Evolutionary conservation across 1,284 basidiomycete species (phyloP).

Genomic region (Melanopsichium pennsylvanicum): DNA sequence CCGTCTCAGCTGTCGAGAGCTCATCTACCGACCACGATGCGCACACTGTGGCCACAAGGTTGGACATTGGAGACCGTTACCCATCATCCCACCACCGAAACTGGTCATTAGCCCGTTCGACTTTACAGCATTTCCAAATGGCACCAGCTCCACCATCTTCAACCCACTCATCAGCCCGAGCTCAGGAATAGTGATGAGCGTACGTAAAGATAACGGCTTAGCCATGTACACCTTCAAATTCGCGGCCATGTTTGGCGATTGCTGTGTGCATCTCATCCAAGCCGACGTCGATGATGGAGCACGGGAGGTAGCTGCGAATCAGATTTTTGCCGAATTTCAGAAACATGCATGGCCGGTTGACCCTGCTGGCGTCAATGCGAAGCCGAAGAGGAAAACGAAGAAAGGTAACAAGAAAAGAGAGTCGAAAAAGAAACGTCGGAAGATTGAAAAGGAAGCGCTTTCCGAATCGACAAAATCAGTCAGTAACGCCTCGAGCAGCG

Average conservation of each 20-base stretch:
- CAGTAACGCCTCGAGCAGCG: too few relatives aligned
- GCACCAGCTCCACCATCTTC: background rate
- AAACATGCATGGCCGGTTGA: constrained; percentile 12
- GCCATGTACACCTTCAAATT: constrained; percentile 23
- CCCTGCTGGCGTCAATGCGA: background rate
- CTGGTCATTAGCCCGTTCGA: constrained; percentile 3
- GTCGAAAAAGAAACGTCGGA: background rate
- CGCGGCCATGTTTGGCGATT: constrained; percentile 26
- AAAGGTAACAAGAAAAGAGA: background rate
- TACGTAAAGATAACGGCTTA: constrained; percentile 6
- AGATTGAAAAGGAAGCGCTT: too few relatives aligned
- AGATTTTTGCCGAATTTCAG: constrained; percentile 25
- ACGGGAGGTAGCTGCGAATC: constrained; percentile 15
- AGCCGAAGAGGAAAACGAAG: background rate
- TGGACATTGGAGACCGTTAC: constrained; percentile 17
- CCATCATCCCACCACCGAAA: constrained; percentile 6
- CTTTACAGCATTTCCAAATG: background rate
- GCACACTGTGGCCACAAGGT: constrained; percentile 19
- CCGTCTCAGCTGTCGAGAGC: constrained; percentile 35
- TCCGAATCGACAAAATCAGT: too few relatives aligned
- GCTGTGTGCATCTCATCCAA: constrained; percentile 36
- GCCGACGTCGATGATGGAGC: constrained; percentile 14
- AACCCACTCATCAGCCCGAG: constrained; percentile 21
- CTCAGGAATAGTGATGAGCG: constrained; percentile 8
- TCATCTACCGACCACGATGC: constrained; percentile 25